phyloP scores from a whole-genome alignment of 257 asterid genomes.

The Jasminum sambac region DNA sequence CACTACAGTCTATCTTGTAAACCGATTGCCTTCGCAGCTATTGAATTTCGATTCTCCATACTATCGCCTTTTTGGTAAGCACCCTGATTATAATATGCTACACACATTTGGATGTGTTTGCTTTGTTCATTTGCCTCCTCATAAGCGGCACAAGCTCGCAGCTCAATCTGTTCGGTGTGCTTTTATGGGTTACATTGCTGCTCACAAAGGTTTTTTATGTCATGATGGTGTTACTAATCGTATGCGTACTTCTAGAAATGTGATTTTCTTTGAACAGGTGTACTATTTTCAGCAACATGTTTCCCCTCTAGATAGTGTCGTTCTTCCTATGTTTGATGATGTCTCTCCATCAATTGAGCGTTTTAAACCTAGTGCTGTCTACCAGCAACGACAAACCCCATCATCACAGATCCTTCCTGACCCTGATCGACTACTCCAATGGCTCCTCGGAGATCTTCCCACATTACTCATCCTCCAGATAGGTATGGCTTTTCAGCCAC shows the following conservation, averaged over 20 bases:
- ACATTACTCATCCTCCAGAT: not conserved
- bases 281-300: not conserved
- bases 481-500: not conserved
- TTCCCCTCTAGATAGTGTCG: not conserved
- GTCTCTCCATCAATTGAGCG: not conserved
- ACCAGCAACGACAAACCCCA: not conserved
- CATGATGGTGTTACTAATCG: not conserved
- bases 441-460: not conserved
- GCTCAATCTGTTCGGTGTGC: not conserved
- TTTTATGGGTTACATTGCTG: not conserved
- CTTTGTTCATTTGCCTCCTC: no score
- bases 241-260: not conserved
- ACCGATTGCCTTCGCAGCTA: not conserved
- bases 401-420: not conserved
- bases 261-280: constrained; percentile 2
- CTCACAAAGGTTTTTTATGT: not conserved
- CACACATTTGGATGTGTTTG: constrained; percentile 22
- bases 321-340: not conserved
- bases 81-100: not conserved
- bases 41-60: constrained; percentile 14
- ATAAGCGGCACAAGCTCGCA: not conserved
- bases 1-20: constrained; percentile 4
- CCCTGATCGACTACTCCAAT: not conserved
- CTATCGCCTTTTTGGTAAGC: not conserved
- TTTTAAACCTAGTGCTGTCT: not conserved